Evolutionary conservation across 164 flowering plant genomes (phyloP).

Genomic region (Aristolochia contorta): DNA sequence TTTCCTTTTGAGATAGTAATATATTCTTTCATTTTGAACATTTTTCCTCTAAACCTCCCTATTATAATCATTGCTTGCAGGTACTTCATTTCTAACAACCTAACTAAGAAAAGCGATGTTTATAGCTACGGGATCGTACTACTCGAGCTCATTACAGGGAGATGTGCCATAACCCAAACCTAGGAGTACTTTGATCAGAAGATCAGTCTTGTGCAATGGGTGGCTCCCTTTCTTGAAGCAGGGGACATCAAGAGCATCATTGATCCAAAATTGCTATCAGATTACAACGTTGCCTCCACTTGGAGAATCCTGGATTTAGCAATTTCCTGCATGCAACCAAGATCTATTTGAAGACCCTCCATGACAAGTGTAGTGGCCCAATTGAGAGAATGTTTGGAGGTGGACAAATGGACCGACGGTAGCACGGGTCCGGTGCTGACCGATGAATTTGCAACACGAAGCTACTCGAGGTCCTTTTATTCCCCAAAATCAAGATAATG

Average conservation of each 20-base stretch:
- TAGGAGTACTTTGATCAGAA: neutral
- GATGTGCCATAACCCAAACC: neutral
- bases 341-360: neutral
- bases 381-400: neutral
- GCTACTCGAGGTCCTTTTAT: constrained; percentile 9
- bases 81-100: neutral
- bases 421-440: neutral
- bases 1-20: too few relatives aligned
- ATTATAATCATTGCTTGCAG: neutral
- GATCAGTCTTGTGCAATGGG: neutral
- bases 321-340: neutral
- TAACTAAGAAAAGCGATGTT: constrained; percentile 7
- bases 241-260: neutral
- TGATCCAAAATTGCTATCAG: neutral
- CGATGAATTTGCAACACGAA: neutral
- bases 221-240: too few relatives aligned
- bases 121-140: neutral
- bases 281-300: neutral
- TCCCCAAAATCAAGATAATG: constrained; percentile 5
- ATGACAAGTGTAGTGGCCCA: neutral
- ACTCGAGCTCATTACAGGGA: constrained; percentile 6
- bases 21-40: too few relatives aligned
- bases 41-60: too few relatives aligned
- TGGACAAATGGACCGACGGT: too few relatives aligned
- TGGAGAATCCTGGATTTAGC: neutral